A percentile compares a stretch with the other conserved stretches of the same genome.
phyloP scores from a whole-genome alignment of 2,329 filamentous ascomycete species.

The Grosmannia serpens region DNA sequence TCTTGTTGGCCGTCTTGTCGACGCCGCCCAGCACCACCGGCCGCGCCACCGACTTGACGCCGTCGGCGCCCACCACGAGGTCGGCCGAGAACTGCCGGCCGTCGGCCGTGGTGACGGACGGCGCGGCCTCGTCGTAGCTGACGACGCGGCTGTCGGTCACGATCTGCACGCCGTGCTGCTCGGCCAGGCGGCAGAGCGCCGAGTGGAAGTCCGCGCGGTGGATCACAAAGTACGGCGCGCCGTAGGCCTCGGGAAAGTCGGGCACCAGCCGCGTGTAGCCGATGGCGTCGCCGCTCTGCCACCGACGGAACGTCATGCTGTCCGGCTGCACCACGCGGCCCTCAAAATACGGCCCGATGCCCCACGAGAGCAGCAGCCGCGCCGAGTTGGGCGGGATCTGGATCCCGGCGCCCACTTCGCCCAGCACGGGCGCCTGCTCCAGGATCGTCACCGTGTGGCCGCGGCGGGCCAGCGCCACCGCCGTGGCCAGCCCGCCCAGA shows the following conservation, averaged over 20 bases:
- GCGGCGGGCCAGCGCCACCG: conserved; percentile 22
- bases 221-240: conserved; percentile 19
- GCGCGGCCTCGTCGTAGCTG: not conserved
- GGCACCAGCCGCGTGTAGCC: conserved; percentile 21
- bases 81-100: not conserved
- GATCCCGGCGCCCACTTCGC: conserved; percentile 29
- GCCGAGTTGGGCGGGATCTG: conserved; percentile 26
- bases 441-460: conserved; percentile 26
- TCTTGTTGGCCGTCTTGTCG: not conserved
- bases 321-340: conserved; percentile 18
- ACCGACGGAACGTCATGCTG: conserved; percentile 23
- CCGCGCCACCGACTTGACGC: not conserved
- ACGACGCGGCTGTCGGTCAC: not conserved
- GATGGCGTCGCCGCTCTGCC: conserved; percentile 20
- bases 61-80: not conserved
- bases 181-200: conserved; percentile 8
- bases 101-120: not conserved
- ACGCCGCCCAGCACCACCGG: not conserved
- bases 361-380: conserved; percentile 20
- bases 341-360: conserved; percentile 18
- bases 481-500: conserved; percentile 27
- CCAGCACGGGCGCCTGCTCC: conserved; percentile 25
- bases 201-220: conserved; percentile 16
- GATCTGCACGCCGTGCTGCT: not conserved
- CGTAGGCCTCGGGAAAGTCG: conserved; percentile 20